A percentile compares a stretch with the other conserved stretches of the same genome.
These are phyloP conservation scores for Amphicarpaea edgeworthii DNA, from an alignment of 306 rosid species.

Conservation along the genomic window DNA sequence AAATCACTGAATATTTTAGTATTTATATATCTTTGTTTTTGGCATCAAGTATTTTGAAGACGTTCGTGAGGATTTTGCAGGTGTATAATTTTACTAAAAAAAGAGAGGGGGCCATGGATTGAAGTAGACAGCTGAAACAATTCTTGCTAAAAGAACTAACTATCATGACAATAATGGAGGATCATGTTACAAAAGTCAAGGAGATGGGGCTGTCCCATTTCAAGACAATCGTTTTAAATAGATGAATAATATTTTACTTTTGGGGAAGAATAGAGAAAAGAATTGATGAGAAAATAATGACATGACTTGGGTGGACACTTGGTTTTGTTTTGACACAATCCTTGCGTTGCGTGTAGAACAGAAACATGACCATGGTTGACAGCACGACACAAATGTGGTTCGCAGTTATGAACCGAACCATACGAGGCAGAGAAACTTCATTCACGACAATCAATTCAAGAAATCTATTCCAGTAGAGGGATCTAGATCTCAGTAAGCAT, in stretches of 20 bases:
- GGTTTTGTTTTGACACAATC: slow-evolving; percentile 32
- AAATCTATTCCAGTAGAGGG: not conserved
- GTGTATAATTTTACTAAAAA: not conserved
- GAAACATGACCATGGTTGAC: not conserved
- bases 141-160: not conserved
- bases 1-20: not conserved
- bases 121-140: not conserved
- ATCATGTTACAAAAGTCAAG: not conserved
- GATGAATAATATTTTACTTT: not conserved
- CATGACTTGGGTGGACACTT: not conserved
- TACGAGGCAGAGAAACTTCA: too few relatives aligned
- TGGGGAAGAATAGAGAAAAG: not conserved
- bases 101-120: not conserved
- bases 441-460: not conserved
- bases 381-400: not conserved
- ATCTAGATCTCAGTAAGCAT: slow-evolving; percentile 8
- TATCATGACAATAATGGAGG: not conserved
- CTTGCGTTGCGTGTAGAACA: not conserved
- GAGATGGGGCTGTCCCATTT: not conserved
- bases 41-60: not conserved
- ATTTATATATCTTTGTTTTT: not conserved
- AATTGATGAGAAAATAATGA: not conserved
- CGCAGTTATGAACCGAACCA: too few relatives aligned
- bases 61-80: not conserved
- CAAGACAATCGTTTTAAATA: not conserved